Conservation (phyloP, 1,139 yeast species). For the Yamadazyma sp. region DNA sequence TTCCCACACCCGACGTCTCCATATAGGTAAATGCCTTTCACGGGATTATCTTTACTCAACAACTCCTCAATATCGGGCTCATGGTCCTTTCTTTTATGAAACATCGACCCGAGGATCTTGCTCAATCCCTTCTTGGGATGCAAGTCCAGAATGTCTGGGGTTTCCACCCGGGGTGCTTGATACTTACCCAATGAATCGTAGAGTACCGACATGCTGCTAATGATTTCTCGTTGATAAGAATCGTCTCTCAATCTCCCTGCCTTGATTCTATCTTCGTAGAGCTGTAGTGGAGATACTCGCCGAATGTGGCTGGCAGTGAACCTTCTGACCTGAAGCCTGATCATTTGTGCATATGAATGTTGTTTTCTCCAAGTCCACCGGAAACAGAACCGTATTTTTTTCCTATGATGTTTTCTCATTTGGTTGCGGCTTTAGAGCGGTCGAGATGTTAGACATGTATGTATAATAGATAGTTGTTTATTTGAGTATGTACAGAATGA, state of each 20-base stretch:
- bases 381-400: background rate
- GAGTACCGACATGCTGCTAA: slow-evolving; percentile 52
- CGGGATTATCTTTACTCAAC: slow-evolving; percentile 25
- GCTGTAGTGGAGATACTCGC: slow-evolving; percentile 49
- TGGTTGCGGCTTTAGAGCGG: background rate
- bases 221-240: slow-evolving; percentile 64
- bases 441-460: too few relatives aligned
- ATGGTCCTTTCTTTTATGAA: slow-evolving; percentile 8
- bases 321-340: slow-evolving; percentile 1
- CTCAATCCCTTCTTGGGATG: slow-evolving; percentile 49
- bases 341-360: background rate
- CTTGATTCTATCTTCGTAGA: slow-evolving; percentile 58
- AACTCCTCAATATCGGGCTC: slow-evolving; percentile 15
- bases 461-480: too few relatives aligned
- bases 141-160: slow-evolving; percentile 49
- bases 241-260: slow-evolving; percentile 60
- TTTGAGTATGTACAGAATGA: background rate
- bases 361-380: too few relatives aligned
- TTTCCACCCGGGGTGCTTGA: slow-evolving; percentile 52
- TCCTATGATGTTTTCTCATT: too few relatives aligned
- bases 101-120: slow-evolving; percentile 20
- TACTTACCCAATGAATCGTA: slow-evolving; percentile 50
- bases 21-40: slow-evolving; percentile 84
- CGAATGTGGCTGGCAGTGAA: slow-evolving; percentile 2
- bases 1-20: slow-evolving; percentile 99